phyloP scores from a whole-genome alignment of 306 rosid species.

The Herpetospermum pedunculosum region DNA sequence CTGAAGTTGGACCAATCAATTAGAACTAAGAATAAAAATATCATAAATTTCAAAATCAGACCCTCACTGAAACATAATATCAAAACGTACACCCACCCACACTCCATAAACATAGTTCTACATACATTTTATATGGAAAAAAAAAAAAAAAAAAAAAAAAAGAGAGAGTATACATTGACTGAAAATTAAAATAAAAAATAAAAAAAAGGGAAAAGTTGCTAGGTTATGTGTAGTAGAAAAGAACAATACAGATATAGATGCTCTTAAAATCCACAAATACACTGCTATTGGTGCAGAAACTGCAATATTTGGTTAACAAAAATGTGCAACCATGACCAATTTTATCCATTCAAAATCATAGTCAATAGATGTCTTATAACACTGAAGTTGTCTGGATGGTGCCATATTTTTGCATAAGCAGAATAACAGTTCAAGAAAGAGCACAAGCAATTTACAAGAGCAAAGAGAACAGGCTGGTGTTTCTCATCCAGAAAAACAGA shows the following conservation, averaged over 20 bases:
- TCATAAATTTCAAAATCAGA: background rate
- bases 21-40: conserved; percentile 5
- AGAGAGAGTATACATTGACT: background rate
- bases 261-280: background rate
- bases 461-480: background rate
- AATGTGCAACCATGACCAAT: background rate
- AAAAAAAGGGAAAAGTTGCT: background rate
- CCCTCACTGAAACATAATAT: background rate
- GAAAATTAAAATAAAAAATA: background rate
- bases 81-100: background rate
- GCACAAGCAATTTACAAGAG: background rate
- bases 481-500: conserved; percentile 5
- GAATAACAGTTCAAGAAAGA: background rate
- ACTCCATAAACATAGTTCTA: background rate
- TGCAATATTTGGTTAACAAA: background rate
- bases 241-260: background rate
- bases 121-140: background rate
- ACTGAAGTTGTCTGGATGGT: background rate
- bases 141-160: background rate
- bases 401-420: background rate
- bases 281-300: background rate
- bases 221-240: background rate
- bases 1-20: conserved; percentile 33
- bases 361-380: background rate
- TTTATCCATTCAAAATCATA: background rate